Percentiles rank a stretch among this genome's conserved stretches.
These are phyloP conservation scores for Pythium dissotocum DNA, from an alignment of 352 stramenopile species.

Conservation along the genomic window DNA sequence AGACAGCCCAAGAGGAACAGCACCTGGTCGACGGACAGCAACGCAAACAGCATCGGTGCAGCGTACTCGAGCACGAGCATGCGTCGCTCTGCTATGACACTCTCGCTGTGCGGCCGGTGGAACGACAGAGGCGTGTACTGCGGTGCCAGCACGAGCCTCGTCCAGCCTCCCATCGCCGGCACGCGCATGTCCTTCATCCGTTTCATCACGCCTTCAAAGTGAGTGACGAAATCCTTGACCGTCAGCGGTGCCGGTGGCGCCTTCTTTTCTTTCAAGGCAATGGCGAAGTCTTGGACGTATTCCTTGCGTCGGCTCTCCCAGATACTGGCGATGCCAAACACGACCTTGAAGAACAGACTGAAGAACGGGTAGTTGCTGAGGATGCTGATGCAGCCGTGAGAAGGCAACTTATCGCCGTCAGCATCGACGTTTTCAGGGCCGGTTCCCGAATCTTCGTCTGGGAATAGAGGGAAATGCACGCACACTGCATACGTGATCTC, in stretches of 20 bases:
- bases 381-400: conserved; percentile 75
- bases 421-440: conserved; percentile 22
- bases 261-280: conserved; percentile 33
- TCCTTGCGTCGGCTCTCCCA: conserved; percentile 62
- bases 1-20: conserved; percentile 74
- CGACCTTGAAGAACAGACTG: conserved; percentile 82
- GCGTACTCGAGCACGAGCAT: conserved; percentile 75
- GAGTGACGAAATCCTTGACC: conserved; percentile 57
- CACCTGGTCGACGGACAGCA: conserved; percentile 78
- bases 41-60: conserved; percentile 62
- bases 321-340: conserved; percentile 71
- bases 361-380: conserved; percentile 82
- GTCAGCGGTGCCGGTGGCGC: conserved; percentile 32
- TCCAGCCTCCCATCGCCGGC: conserved; percentile 77
- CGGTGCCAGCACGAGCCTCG: conserved; percentile 54
- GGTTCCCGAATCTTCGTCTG: conserved; percentile 37
- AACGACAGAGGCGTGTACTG: conserved; percentile 70
- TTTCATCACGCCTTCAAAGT: conserved; percentile 67
- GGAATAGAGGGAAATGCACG: conserved; percentile 60
- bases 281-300: conserved; percentile 32
- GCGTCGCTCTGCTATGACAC: conserved; percentile 50
- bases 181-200: conserved; percentile 62
- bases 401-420: conserved; percentile 27
- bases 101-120: conserved; percentile 70
- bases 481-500: conserved; percentile 76